Evolutionary conservation across 2,329 filamentous ascomycete species (phyloP), one percentile per base, ranked within the genome.

Genomic region (Fusarium tricinctum): DNA sequence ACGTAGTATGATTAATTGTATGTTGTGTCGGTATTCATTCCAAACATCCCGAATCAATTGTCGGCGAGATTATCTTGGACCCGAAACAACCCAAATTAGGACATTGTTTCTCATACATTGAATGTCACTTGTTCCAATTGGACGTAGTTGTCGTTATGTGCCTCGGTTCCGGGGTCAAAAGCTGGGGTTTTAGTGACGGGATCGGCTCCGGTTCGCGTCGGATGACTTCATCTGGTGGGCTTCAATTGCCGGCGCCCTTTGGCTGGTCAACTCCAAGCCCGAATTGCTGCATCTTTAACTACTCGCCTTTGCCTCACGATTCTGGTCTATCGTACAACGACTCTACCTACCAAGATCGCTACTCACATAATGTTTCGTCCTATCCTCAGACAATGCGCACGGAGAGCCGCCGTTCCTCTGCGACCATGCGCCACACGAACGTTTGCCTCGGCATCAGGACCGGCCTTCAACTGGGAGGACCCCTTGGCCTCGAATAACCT

Each of bases 391-490:
- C 70, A 71, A 51, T 69, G 74, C 66, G 66, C 68, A 45, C 70
- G 75, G 66, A 73, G 45, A 49, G 62, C 69, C 46, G 62, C 66
- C 19, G 12, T 47, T 55, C 67, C 73, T 35, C 33, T 72, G 64
- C 68, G 72, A 58, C 74, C 73, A 61, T 72, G 68, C 43, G 73
- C 70, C 58, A 70, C 64, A 46, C 73, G 79, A 57, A 70, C 75
- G 65, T 81, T 79, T 66, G 79, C 80, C 43, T 80, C 80, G 13
- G 73, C 77, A 28, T 63, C 71, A 38, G 72, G 72, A 26, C 73
- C 78, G 5, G 69, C 72, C 20, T 98, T 97, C 79, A 89, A 97
- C 78, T 99, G 96, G 95, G 88, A 96, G 78, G 96, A 99, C 77
- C 94, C 96, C 20, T 84, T 99, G 60, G 86, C 86, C 26, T 85